Percentiles rank a stretch among this genome's conserved stretches.
phyloP scores from a whole-genome alignment of 495 filamentous ascomycete species.

The Penicillium canariense region DNA sequence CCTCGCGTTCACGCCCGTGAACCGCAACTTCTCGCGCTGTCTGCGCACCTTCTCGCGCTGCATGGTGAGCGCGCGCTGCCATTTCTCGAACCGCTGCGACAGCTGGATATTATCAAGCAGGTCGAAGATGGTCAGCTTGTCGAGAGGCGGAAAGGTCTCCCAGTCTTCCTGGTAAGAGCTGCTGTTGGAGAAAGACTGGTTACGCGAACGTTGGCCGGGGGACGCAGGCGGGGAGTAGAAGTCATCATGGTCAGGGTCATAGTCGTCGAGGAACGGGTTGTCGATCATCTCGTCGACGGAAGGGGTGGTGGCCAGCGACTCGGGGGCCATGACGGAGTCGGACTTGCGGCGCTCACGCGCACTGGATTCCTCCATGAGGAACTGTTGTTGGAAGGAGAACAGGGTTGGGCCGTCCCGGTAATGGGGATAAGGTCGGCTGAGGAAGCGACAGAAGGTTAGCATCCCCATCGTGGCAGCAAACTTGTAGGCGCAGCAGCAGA shows the following conservation, averaged over 20 bases:
- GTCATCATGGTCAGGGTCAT: constrained; percentile 36
- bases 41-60: constrained; percentile 82
- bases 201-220: constrained; percentile 57
- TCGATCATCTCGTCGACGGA: constrained; percentile 13
- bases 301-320: constrained; percentile 31
- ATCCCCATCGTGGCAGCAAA: constrained; percentile 33
- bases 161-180: constrained; percentile 85
- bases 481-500: background rate
- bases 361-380: constrained; percentile 39
- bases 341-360: constrained; percentile 28
- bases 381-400: constrained; percentile 45
- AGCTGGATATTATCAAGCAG: constrained; percentile 91
- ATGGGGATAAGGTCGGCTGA: constrained; percentile 42
- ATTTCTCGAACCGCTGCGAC: constrained; percentile 80
- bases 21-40: constrained; percentile 73
- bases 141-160: constrained; percentile 84
- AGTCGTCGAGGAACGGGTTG: constrained; percentile 16
- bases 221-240: constrained; percentile 37
- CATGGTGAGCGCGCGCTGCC: constrained; percentile 73
- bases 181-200: constrained; percentile 71
- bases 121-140: constrained; percentile 88
- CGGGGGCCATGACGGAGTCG: constrained; percentile 21
- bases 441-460: constrained; percentile 46
- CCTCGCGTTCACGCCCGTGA: constrained; percentile 52
- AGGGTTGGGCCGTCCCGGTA: constrained; percentile 41